Percentiles rank a stretch among this genome's conserved stretches.
phyloP scores from a whole-genome alignment of 176 grass and related monocot genomes.

The Oryza nivara region DNA sequence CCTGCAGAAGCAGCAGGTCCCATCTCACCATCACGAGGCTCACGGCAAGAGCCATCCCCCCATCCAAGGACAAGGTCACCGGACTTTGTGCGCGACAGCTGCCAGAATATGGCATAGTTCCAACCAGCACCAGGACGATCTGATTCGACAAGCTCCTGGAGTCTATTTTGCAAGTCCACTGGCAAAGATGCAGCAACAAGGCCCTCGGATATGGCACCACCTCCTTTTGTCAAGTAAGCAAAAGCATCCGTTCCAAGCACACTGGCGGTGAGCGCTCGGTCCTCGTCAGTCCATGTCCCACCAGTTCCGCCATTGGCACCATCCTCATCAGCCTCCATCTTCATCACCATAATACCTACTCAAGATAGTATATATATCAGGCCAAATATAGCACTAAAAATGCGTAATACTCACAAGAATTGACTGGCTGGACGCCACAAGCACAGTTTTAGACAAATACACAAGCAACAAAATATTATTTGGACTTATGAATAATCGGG shows the following conservation, averaged over 20 bases:
- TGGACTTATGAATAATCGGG: background rate
- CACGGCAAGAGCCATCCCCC: constrained; percentile 92
- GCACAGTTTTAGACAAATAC: background rate
- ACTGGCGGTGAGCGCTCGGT: constrained; percentile 53
- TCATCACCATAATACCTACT: constrained; percentile 60
- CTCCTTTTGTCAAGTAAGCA: constrained; percentile 70
- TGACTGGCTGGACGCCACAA: background rate
- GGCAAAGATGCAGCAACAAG: constrained; percentile 55
- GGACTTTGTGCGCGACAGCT: constrained; percentile 76
- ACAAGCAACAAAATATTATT: background rate
- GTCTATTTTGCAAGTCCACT: constrained; percentile 77
- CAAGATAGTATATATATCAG: constrained; percentile 5
- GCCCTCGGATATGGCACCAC: constrained; percentile 71
- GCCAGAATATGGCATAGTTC: constrained; percentile 99
- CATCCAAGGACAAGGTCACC: constrained; percentile 90
- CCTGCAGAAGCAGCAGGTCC: constrained; percentile 42
- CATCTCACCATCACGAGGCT: constrained; percentile 58
- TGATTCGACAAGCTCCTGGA: constrained; percentile 83
- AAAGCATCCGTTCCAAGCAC: constrained; percentile 83
- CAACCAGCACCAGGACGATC: constrained; percentile 62
- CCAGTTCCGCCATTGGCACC: constrained; percentile 34
- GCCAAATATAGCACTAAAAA: constrained; percentile 6
- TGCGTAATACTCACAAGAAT: background rate
- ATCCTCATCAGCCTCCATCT: constrained; percentile 59
- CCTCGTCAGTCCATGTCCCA: constrained; percentile 73